Conservation (phyloP, 1,139 yeast species). For the Yamadazyma dushanensis region DNA sequence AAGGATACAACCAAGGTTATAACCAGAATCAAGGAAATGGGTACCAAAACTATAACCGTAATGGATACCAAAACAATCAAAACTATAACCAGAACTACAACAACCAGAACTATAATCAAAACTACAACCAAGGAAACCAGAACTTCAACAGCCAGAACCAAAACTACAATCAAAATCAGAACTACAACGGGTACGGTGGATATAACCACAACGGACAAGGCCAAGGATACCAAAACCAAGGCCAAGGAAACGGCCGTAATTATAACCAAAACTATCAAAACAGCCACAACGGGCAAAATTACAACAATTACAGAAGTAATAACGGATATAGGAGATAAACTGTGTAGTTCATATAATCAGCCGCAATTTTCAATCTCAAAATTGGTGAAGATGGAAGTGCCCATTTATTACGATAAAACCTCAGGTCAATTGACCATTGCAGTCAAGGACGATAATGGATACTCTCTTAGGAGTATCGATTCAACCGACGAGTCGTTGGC, state of each 20-base stretch:
- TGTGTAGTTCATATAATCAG: too few relatives aligned
- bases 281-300: slow-evolving; percentile 9
- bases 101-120: slow-evolving; percentile 6
- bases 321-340: slow-evolving; percentile 22
- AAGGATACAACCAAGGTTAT: slow-evolving; percentile 13
- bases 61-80: slow-evolving; percentile 7
- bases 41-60: slow-evolving; percentile 8
- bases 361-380: not conserved
- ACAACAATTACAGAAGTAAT: slow-evolving; percentile 13
- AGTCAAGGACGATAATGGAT: slow-evolving; percentile 9
- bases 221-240: slow-evolving; percentile 12
- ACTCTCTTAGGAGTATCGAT: not conserved
- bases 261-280: too few relatives aligned
- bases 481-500: not conserved
- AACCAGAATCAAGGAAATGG: slow-evolving; percentile 2
- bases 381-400: slow-evolving; percentile 4
- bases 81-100: slow-evolving; percentile 13
- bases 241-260: slow-evolving; percentile 14
- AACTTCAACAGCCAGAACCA: slow-evolving; percentile 14
- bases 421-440: slow-evolving; percentile 8
- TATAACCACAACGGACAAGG: too few relatives aligned
- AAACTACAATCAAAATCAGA: too few relatives aligned
- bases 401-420: slow-evolving; percentile 4
- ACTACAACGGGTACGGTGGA: too few relatives aligned
- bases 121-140: slow-evolving; percentile 7